These are phyloP conservation scores for Rugonectria rugulosa DNA, from an alignment of 2,329 filamentous ascomycete species.

Conservation along the genomic window DNA sequence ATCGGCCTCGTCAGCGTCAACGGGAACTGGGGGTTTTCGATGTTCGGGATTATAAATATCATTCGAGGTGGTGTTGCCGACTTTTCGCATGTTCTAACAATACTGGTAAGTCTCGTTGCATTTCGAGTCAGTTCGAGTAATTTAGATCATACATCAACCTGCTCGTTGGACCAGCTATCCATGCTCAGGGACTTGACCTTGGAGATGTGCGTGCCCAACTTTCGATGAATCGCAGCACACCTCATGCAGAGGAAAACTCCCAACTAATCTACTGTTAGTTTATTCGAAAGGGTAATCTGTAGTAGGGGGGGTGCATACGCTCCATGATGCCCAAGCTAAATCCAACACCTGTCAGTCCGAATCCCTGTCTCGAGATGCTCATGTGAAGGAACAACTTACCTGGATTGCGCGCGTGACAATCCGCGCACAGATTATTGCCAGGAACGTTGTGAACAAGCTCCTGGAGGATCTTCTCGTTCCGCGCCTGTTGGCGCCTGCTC, in stretches of 20 bases:
- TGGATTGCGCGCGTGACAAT: slow-evolving; percentile 92
- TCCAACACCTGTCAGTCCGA: slow-evolving; percentile 38
- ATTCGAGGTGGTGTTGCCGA: slow-evolving; percentile 88
- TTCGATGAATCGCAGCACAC: slow-evolving; percentile 93
- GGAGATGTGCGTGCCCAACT: slow-evolving; percentile 95
- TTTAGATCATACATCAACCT: slow-evolving; percentile 80
- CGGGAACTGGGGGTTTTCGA: slow-evolving; percentile 81
- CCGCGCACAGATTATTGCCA: slow-evolving; percentile 93
- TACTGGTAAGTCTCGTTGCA: slow-evolving; percentile 26
- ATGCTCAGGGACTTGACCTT: slow-evolving; percentile 99
- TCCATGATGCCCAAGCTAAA: slow-evolving; percentile 95
- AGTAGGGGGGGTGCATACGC: slow-evolving; percentile 63
- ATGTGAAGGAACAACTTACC: slow-evolving; percentile 60
- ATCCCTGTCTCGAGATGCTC: slow-evolving; percentile 1
- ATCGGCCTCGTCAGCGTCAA: slow-evolving; percentile 92
- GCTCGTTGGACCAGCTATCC: slow-evolving; percentile 96
- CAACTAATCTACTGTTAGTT: slow-evolving; percentile 62
- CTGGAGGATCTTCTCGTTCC: slow-evolving; percentile 91
- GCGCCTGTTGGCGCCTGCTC: slow-evolving; percentile 97
- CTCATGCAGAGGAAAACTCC: slow-evolving; percentile 98
- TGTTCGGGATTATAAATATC: slow-evolving; percentile 88
- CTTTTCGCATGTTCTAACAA: slow-evolving; percentile 86
- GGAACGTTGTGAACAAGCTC: slow-evolving; percentile 84
- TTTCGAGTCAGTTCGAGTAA: neutral
- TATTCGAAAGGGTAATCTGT: slow-evolving; percentile 14